These are phyloP conservation scores for Apiotrichum sp. DNA, from an alignment of 1,284 basidiomycete species.

Conservation along the genomic window DNA sequence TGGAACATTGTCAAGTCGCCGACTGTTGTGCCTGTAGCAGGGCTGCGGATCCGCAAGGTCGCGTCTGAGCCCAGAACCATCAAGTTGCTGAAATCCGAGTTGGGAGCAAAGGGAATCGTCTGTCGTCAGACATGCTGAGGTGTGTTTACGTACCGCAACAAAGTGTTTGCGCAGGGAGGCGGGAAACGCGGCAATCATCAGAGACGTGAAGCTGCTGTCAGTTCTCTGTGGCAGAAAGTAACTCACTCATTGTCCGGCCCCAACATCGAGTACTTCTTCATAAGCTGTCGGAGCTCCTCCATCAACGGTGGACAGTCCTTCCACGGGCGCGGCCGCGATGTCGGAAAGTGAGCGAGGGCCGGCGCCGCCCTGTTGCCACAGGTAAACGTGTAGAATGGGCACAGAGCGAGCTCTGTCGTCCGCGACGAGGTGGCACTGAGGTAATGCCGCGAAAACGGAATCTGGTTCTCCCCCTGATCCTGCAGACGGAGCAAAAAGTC, in stretches of 20 bases:
- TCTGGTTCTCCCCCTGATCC: slow-evolving; percentile 13
- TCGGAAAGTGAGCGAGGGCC: slow-evolving; percentile 21
- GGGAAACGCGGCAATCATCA: slow-evolving; percentile 29
- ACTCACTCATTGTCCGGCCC: slow-evolving; percentile 27
- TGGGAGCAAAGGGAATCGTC: slow-evolving; percentile 7
- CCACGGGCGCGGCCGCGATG: neutral
- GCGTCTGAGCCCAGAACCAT: slow-evolving; percentile 31
- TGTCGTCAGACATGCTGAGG: neutral
- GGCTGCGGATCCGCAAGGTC: slow-evolving; percentile 4
- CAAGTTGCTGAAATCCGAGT: slow-evolving; percentile 15
- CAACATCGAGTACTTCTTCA: slow-evolving; percentile 9
- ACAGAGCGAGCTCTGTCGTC: slow-evolving; percentile 22
- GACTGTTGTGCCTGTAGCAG: slow-evolving; percentile 3
- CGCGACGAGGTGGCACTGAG: slow-evolving; percentile 4
- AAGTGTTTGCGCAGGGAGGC: slow-evolving; percentile 22
- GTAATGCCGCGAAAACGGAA: slow-evolving; percentile 21
- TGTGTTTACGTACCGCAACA: slow-evolving; percentile 1
- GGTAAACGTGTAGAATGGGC: slow-evolving; percentile 36
- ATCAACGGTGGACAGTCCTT: neutral
- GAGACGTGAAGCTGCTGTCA: slow-evolving; percentile 3
- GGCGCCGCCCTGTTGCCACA: slow-evolving; percentile 19
- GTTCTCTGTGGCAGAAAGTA: no score
- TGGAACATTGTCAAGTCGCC: slow-evolving; percentile 32
- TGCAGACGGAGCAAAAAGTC: slow-evolving; percentile 8
- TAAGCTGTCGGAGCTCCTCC: slow-evolving; percentile 22